Base-by-base conservation (phyloP, 345 rosid species). In the Pistacia integerrima region DNA sequence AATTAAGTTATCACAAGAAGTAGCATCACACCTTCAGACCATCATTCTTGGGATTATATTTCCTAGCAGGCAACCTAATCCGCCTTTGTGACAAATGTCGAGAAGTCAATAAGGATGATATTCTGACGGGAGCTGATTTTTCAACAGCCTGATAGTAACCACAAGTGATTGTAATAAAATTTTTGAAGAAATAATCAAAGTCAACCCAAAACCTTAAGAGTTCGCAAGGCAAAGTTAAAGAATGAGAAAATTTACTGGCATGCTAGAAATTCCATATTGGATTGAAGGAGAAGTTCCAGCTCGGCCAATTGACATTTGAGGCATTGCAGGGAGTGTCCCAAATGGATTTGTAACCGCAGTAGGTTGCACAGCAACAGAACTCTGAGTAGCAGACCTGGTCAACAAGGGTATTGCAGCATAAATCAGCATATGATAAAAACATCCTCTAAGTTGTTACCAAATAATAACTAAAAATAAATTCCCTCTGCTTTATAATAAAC, bases 311-410 rank as follows among this genome's bases (percentile, higher is more conserved):
- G 97, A 94, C 67, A 97, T 83, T 75, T 91, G 97, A 76, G 98
- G 99, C 87, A 85, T 83, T 74, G 89, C 93, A 70, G 99, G 99
- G 57, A 97, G 96, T 1, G 91, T 89, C 58, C 99, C 99, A 76
- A 88, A 97, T 20, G 99, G 98, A 84, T 90, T 94, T 72, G 90
- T 78, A 44, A 85, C 82, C 70, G 88, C 78, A 64, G 76, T 79
- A 18, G 89, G 88, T 73, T 91, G 98, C 70, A 89, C 73, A 58
- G 74, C 80, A 54, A 80, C 60, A 77, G 94, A 58, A 84, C 66
- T 86, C 76, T 72, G 86, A 30, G 82, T 38, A 20, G 85, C 80
- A 77, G 91, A 81, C 88, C 98, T 95, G 88, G 76, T 67, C 81
- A 75, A 64, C 51, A 36, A 7, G 44, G 55, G 25, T 2, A 67